phyloP scores from a whole-genome alignment of 148 eudicot species.

The Camellia japonica region DNA sequence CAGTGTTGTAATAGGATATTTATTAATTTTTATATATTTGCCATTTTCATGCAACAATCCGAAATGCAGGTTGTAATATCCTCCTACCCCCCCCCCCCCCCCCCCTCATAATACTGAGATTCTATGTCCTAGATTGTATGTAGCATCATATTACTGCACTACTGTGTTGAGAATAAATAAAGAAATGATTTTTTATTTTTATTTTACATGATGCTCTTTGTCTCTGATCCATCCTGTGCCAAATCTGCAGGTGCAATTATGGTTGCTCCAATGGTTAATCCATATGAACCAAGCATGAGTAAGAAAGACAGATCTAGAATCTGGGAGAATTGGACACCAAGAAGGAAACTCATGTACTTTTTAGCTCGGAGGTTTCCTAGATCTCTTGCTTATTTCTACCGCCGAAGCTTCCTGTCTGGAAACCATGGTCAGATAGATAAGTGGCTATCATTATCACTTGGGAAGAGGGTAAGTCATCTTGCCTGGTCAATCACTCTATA shows the following conservation, averaged over 20 bases:
- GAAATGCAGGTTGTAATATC: constrained; percentile 1
- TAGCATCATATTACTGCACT: background rate
- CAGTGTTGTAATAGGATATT: background rate
- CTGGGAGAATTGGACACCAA: constrained; percentile 58
- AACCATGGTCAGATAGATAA: constrained; percentile 54
- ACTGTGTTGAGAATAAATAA: background rate
- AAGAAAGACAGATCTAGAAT: constrained; percentile 53
- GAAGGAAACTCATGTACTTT: constrained; percentile 48
- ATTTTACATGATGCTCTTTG: background rate
- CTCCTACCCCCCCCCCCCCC: too few species aligned
- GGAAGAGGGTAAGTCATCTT: constrained; percentile 43
- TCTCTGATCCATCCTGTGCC: constrained; percentile 12
- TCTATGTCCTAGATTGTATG: background rate
- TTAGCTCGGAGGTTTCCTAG: constrained; percentile 58
- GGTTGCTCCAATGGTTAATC: constrained; percentile 75
- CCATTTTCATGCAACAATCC: constrained; percentile 2
- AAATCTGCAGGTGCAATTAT: constrained; percentile 53
- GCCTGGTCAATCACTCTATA: background rate
- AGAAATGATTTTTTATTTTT: background rate
- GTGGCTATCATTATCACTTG: constrained; percentile 61
- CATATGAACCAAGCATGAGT: constrained; percentile 62
- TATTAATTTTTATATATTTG: background rate
- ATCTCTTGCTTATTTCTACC: constrained; percentile 51
- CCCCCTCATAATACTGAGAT: too few species aligned
- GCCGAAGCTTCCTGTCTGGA: constrained; percentile 62